Conservation (phyloP, 176 grass and related monocot genomes). For the Raddia guianensis region DNA sequence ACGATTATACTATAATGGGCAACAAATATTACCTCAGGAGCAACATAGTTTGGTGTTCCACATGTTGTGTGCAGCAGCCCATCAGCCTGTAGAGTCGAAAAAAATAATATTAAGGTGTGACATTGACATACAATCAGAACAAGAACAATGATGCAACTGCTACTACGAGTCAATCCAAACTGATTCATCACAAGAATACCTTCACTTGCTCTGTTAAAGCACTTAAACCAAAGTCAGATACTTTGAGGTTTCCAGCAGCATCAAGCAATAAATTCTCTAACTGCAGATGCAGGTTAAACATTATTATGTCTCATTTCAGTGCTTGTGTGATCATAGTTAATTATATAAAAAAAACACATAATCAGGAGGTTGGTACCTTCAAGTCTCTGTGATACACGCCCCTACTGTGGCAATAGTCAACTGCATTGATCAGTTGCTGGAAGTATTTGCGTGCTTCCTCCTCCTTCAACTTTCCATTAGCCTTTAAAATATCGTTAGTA, state of each 20-base stretch:
- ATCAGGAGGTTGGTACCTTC: constrained; percentile 56
- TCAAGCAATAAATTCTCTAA: constrained; percentile 97
- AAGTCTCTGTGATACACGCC: constrained; percentile 97
- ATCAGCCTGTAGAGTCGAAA: constrained; percentile 58
- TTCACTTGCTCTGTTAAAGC: constrained; percentile 92
- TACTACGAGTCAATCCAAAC: constrained; percentile 25
- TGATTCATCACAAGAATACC: constrained; percentile 47
- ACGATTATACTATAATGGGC: neutral
- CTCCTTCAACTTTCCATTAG: constrained; percentile 83
- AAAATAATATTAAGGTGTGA: constrained; percentile 21
- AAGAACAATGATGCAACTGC: constrained; percentile 17
- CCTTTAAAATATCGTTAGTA: constrained; percentile 28
- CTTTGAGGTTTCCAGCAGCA: constrained; percentile 85
- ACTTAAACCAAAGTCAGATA: constrained; percentile 97
- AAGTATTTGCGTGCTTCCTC: constrained; percentile 94
- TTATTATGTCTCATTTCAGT: constrained; percentile 32
- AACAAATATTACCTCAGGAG: constrained; percentile 74
- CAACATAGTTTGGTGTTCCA: constrained; percentile 98
- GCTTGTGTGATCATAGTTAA: constrained; percentile 21
- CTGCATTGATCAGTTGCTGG: constrained; percentile 91
- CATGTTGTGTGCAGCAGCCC: constrained; percentile 98
- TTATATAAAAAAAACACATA: constrained; percentile 24
- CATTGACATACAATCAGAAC: constrained; percentile 20
- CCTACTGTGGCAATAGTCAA: constrained; percentile 98
- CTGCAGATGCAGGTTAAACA: constrained; percentile 54